Percentiles rank a stretch among this genome's conserved stretches.
These are phyloP conservation scores for Pythium utonaiense DNA, from an alignment of 352 stramenopile species.

Conservation along the genomic window DNA sequence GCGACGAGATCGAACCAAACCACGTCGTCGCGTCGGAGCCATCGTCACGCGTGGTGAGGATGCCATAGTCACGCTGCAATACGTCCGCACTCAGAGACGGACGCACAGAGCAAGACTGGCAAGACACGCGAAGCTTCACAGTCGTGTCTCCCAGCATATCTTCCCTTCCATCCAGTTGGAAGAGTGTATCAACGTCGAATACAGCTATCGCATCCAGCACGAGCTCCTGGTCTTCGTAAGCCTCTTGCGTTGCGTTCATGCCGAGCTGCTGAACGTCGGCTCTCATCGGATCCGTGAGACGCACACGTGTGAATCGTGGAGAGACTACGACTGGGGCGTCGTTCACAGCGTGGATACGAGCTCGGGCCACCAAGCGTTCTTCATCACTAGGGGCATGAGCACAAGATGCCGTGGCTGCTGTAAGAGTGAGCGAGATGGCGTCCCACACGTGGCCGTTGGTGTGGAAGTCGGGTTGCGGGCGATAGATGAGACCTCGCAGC, in stretches of 20 bases:
- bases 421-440: constrained; percentile 28
- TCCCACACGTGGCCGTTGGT: constrained; percentile 34
- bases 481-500: constrained; percentile 53
- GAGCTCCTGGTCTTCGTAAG: constrained; percentile 31
- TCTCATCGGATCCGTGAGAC: neutral
- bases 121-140: constrained; percentile 10
- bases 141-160: neutral
- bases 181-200: neutral
- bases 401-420: neutral
- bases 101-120: constrained; percentile 2
- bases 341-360: neutral
- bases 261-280: neutral
- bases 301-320: neutral
- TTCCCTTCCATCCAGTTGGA: neutral
- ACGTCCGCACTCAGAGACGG: neutral
- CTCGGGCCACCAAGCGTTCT: neutral
- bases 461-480: constrained; percentile 46
- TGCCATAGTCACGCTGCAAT: constrained; percentile 1
- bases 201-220: constrained; percentile 17
- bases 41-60: constrained; percentile 12
- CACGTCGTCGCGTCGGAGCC: constrained; percentile 19
- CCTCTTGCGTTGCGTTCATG: constrained; percentile 19
- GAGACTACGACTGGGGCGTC: constrained; percentile 2
- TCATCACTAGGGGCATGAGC: neutral
- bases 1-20: constrained; percentile 14